Percentiles rank a stretch among this genome's conserved stretches.
These are phyloP conservation scores for Corinectria fuckeliana DNA, from an alignment of 2,329 filamentous ascomycete species.

Conservation along the genomic window DNA sequence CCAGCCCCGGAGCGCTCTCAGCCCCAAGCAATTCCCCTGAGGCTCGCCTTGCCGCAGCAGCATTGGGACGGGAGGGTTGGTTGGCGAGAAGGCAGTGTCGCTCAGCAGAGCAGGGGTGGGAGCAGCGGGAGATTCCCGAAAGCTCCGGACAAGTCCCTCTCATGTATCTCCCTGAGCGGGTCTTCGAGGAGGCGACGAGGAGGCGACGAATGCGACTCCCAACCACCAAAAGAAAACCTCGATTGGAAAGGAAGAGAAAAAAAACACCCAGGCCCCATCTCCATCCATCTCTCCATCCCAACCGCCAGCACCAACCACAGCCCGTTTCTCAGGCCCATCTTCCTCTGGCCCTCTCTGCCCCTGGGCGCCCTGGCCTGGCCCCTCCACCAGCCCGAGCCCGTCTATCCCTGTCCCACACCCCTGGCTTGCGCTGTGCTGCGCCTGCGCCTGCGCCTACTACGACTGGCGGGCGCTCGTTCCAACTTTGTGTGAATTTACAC, in stretches of 20 bases:
- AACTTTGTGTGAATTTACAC: slow-evolving; percentile 8
- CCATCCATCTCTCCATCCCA: not conserved
- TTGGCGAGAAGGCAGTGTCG: not conserved
- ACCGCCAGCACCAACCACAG: slow-evolving; percentile 6
- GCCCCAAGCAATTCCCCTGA: not conserved
- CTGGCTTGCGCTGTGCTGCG: slow-evolving; percentile 4
- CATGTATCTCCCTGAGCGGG: slow-evolving; percentile 9
- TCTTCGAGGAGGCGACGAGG: not conserved
- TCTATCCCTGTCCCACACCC: slow-evolving; percentile 6
- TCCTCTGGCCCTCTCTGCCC: not conserved
- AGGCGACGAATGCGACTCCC: slow-evolving; percentile 10
- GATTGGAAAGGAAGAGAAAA: not conserved
- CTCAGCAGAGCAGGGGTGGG: slow-evolving; percentile 12
- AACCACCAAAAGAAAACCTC: slow-evolving; percentile 8
- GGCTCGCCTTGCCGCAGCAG: not conserved
- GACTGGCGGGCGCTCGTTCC: slow-evolving; percentile 16
- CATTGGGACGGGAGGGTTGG: not conserved
- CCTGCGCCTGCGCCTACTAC: slow-evolving; percentile 4
- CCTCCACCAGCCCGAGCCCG: not conserved
- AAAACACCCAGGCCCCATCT: too few species aligned
- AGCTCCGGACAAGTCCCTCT: slow-evolving; percentile 1
- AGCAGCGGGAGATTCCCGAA: slow-evolving; percentile 11
- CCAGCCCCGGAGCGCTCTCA: not conserved
- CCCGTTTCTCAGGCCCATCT: not conserved
- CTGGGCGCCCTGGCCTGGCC: slow-evolving; percentile 1